These are phyloP conservation scores for Tylopilus sp. DNA, from an alignment of 1,284 basidiomycete genomes.

Conservation along the genomic window DNA sequence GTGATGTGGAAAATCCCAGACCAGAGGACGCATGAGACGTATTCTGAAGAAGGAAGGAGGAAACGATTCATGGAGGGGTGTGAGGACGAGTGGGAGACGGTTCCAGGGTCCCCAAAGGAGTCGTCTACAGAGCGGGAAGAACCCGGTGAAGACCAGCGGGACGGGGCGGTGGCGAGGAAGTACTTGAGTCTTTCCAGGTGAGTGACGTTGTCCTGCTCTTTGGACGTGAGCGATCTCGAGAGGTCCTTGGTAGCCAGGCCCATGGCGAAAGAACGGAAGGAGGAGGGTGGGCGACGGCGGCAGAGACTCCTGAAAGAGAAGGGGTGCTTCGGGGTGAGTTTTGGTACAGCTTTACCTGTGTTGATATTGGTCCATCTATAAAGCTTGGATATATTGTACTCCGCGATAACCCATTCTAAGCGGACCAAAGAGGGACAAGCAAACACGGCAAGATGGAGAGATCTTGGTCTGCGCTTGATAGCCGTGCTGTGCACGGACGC, in stretches of 20 bases:
- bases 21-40: conserved; percentile 88
- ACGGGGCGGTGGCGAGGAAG: conserved; percentile 84
- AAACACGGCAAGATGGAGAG: conserved; percentile 18
- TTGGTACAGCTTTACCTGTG: conserved; percentile 16
- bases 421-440: conserved; percentile 22
- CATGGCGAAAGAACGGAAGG: conserved; percentile 22
- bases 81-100: conserved; percentile 33
- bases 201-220: conserved; percentile 66
- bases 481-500: conserved; percentile 30
- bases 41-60: conserved; percentile 79
- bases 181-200: conserved; percentile 76
- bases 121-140: conserved; percentile 25
- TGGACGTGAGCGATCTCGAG: conserved; percentile 49
- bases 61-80: conserved; percentile 81
- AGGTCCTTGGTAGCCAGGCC: conserved; percentile 31
- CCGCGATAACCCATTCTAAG: conserved; percentile 24
- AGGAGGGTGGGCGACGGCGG: conserved; percentile 1
- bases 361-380: conserved; percentile 25
- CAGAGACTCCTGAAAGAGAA: conserved; percentile 11
- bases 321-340: conserved; percentile 12
- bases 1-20: conserved; percentile 87
- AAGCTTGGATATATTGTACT: conserved; percentile 24
- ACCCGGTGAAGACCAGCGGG: conserved; percentile 50
- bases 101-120: conserved; percentile 15
- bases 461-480: conserved; percentile 33